Evolutionary conservation across 495 filamentous ascomycete genomes (phyloP).

Genomic region (Xylaria telfairii): DNA sequence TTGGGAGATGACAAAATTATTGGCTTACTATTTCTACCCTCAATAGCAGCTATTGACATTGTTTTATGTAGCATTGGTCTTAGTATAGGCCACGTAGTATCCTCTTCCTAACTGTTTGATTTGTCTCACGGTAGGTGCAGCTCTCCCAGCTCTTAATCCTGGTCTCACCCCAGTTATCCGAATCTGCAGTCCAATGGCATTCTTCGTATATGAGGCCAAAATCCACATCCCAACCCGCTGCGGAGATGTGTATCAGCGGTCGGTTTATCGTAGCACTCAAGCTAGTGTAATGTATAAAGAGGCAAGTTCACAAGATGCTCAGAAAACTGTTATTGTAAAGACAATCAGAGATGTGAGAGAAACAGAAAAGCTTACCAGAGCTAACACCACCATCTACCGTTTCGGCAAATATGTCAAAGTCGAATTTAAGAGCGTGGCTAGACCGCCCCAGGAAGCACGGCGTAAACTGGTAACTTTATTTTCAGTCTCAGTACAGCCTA

Average conservation of each 20-base stretch:
- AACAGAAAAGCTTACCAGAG: background rate
- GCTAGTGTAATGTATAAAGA: background rate
- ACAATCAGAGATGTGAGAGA: background rate
- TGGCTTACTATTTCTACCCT: too few species aligned
- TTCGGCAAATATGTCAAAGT: conserved; percentile 10
- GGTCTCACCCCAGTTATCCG: conserved; percentile 17
- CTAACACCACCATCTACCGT: conserved; percentile 19
- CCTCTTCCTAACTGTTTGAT: background rate
- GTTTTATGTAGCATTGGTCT: background rate
- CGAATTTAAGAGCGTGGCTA: conserved; percentile 8
- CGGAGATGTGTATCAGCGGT: background rate
- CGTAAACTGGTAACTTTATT: conserved; percentile 1
- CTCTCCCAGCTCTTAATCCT: conserved; percentile 16
- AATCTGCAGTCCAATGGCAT: conserved; percentile 17
- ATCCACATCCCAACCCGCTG: conserved; percentile 19
- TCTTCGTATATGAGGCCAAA: conserved; percentile 21
- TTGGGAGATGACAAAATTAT: too few species aligned
- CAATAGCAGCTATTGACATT: too few species aligned
- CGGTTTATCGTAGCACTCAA: background rate
- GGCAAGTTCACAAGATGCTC: background rate
- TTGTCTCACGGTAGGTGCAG: conserved; percentile 11
- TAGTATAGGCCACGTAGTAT: background rate
- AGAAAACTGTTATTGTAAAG: background rate
- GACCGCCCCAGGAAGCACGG: conserved; percentile 18
- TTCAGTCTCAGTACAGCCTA: background rate